phyloP scores from a whole-genome alignment of 2,329 filamentous ascomycete genomes.

The Colletotrichum tofieldiae region DNA sequence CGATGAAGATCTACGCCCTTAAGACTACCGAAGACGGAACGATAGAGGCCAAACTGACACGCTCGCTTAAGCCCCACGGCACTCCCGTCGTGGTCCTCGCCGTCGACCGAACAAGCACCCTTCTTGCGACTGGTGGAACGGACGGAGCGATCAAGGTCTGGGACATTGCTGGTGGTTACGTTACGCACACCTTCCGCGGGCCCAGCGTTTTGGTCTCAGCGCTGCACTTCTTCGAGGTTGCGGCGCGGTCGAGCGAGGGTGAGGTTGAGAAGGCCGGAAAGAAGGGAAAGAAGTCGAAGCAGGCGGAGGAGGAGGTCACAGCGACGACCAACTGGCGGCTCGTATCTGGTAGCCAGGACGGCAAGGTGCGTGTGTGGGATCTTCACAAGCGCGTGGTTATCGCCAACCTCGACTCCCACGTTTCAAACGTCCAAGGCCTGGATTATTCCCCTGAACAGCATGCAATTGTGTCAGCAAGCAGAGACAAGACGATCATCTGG shows the following conservation, averaged over 20 bases:
- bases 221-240: constrained; percentile 89
- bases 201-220: constrained; percentile 94
- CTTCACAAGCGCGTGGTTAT: constrained; percentile 85
- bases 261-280: constrained; percentile 58
- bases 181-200: constrained; percentile 95
- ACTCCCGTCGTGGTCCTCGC: constrained; percentile 91
- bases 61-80: constrained; percentile 90
- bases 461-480: constrained; percentile 84
- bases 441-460: constrained; percentile 85
- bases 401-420: constrained; percentile 89
- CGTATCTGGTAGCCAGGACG: constrained; percentile 94
- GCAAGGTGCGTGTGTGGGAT: constrained; percentile 93
- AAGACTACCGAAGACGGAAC: constrained; percentile 70
- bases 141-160: constrained; percentile 97
- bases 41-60: constrained; percentile 78
- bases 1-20: constrained; percentile 92
- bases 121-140: constrained; percentile 92
- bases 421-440: constrained; percentile 91
- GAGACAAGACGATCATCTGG: constrained; percentile 94
- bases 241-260: constrained; percentile 58
- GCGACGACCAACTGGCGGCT: constrained; percentile 77
- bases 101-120: constrained; percentile 88
- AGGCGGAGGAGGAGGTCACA: constrained; percentile 58
- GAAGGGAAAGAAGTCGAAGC: constrained; percentile 62
- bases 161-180: constrained; percentile 92